Conservation (phyloP, 768 basidiomycete species). For the Suillus cothurnatus region DNA sequence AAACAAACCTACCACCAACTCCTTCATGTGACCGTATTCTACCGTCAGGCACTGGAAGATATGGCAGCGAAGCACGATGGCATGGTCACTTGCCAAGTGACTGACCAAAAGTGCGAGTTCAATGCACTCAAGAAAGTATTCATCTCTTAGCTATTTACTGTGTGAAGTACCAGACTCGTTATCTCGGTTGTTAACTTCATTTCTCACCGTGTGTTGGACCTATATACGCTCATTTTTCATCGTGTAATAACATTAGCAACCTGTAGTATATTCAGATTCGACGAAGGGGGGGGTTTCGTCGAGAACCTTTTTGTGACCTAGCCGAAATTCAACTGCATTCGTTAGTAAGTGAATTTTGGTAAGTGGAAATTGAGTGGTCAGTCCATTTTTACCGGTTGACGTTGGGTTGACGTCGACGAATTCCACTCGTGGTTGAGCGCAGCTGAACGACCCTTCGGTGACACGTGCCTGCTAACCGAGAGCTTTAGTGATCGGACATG, state of each 20-base stretch:
- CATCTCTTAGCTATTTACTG: slow-evolving; percentile 60
- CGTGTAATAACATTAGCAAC: slow-evolving; percentile 7
- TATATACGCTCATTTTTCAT: not conserved
- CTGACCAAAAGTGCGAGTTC: slow-evolving; percentile 65
- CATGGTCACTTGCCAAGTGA: slow-evolving; percentile 82
- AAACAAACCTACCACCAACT: not conserved
- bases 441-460: not conserved
- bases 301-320: not conserved
- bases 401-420: not conserved
- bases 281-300: not conserved
- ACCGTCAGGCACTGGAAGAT: slow-evolving; percentile 73
- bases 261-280: not conserved
- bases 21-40: slow-evolving; percentile 15
- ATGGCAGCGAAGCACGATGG: slow-evolving; percentile 84
- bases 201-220: not conserved
- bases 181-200: not conserved
- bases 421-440: not conserved
- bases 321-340: not conserved
- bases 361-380: not conserved
- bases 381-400: not conserved
- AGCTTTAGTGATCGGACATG: not conserved
- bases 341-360: not conserved
- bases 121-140: slow-evolving; percentile 82
- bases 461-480: not conserved
- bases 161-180: not conserved